Percentiles rank a stretch among this genome's conserved stretches.
These are phyloP conservation scores for Penicillium sp. DNA, from an alignment of 2,329 filamentous ascomycete genomes.

Conservation along the genomic window DNA sequence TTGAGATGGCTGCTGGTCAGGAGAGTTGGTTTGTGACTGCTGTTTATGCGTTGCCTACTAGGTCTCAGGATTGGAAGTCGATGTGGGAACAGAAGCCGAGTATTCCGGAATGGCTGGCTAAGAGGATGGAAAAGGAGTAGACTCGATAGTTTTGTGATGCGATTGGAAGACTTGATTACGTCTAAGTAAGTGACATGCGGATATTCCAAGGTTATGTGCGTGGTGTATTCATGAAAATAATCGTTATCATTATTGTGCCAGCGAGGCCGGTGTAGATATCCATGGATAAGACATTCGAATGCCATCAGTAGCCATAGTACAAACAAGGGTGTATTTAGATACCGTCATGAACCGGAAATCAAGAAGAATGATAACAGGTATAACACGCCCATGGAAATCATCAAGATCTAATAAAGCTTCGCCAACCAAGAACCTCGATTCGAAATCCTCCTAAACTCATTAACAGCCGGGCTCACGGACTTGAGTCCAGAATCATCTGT, in stretches of 20 bases:
- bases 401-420: conserved; percentile 23
- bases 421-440: conserved; percentile 27
- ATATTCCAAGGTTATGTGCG: neutral
- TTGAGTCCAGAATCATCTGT: conserved; percentile 17
- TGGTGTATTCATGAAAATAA: too few relatives aligned
- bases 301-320: too few relatives aligned
- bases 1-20: conserved; percentile 59
- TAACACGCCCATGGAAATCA: neutral
- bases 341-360: neutral
- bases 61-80: conserved; percentile 52
- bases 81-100: conserved; percentile 62
- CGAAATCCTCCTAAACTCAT: conserved; percentile 35
- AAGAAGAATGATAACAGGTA: neutral
- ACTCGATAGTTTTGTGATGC: neutral
- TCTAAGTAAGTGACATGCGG: neutral
- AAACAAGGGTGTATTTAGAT: neutral
- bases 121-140: neutral
- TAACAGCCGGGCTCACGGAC: conserved; percentile 32
- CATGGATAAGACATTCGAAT: too few relatives aligned
- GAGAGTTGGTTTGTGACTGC: conserved; percentile 68
- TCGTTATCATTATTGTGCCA: too few relatives aligned
- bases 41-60: conserved; percentile 68
- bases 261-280: too few relatives aligned
- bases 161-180: neutral
- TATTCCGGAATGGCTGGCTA: conserved; percentile 60